Percentiles rank a stretch among this genome's conserved stretches.
Evolutionary conservation across 805 yeast genomes (phyloP).

Genomic region (Yamadazyma scolyti): DNA sequence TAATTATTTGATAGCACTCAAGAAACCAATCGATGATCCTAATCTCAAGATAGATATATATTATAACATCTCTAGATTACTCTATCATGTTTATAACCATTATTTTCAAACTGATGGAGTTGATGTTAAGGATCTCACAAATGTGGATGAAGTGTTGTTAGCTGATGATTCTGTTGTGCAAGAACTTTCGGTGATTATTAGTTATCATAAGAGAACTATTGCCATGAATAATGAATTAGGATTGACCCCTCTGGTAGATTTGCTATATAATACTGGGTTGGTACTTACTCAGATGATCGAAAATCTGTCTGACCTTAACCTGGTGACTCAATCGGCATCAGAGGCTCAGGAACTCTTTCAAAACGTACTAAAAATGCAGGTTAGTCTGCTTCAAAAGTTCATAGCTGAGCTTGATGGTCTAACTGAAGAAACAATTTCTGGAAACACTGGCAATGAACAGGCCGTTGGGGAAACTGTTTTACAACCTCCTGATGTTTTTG

Average conservation of each 20-base stretch:
- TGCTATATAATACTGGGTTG: slow-evolving; percentile 44
- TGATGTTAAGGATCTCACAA: slow-evolving; percentile 22
- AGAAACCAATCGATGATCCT: slow-evolving; percentile 1
- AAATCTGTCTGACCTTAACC: slow-evolving; percentile 16
- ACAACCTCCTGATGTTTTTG: slow-evolving; percentile 35
- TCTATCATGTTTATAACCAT: slow-evolving; percentile 55
- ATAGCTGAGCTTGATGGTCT: slow-evolving; percentile 16
- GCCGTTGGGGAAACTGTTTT: slow-evolving; percentile 17
- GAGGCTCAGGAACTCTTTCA: slow-evolving; percentile 4
- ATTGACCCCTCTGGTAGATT: slow-evolving; percentile 33
- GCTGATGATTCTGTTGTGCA: slow-evolving; percentile 28
- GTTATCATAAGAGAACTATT: slow-evolving; percentile 37
- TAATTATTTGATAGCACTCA: slow-evolving; percentile 19
- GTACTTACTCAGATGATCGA: slow-evolving; percentile 48
- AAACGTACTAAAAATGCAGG: slow-evolving; percentile 14
- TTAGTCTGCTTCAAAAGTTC: slow-evolving; percentile 23
- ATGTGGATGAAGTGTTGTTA: slow-evolving; percentile 28
- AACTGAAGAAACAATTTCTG: not conserved
- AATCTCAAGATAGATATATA: slow-evolving; percentile 37
- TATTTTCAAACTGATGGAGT: slow-evolving; percentile 48
- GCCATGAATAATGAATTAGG: slow-evolving; percentile 6
- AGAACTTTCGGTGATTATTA: slow-evolving; percentile 28
- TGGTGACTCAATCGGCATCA: slow-evolving; percentile 1
- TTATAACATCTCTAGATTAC: slow-evolving; percentile 57
- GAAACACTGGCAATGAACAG: not conserved